These are phyloP conservation scores for Xylariaceae sp. DNA, from an alignment of 2,329 filamentous ascomycete species.

Conservation along the genomic window DNA sequence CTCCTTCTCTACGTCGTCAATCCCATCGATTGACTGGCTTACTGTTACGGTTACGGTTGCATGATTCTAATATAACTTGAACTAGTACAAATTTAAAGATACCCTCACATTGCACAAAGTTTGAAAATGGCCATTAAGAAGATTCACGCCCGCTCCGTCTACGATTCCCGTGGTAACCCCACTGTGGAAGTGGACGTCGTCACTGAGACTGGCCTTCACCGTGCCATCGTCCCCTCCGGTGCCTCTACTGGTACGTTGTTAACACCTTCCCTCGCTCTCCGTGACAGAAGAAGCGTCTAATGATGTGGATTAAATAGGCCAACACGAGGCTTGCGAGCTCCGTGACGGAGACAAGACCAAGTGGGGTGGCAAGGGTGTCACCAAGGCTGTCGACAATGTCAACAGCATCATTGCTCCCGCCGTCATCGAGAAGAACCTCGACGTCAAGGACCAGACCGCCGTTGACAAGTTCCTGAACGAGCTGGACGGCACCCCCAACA, in stretches of 20 bases:
- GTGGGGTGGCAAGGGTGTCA: constrained; percentile 83
- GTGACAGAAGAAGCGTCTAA: constrained; percentile 11
- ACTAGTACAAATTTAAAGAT: constrained; percentile 4
- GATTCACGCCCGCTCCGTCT: constrained; percentile 90
- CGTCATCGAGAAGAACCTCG: constrained; percentile 74
- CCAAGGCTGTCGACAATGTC: constrained; percentile 81
- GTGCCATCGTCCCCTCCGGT: constrained; percentile 94
- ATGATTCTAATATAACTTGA: constrained; percentile 5
- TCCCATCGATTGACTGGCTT: background rate
- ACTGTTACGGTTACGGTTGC: background rate
- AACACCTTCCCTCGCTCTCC: too few species aligned
- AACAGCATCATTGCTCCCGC: constrained; percentile 75
- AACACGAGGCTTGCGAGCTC: constrained; percentile 87
- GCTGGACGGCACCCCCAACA: constrained; percentile 80
- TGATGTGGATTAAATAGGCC: constrained; percentile 47
- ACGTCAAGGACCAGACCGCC: constrained; percentile 81
- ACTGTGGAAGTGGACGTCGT: constrained; percentile 98
- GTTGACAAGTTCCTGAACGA: constrained; percentile 80
- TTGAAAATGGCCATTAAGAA: constrained; percentile 82
- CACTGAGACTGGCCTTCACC: constrained; percentile 93
- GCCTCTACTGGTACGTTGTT: constrained; percentile 76
- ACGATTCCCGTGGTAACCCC: constrained; percentile 97
- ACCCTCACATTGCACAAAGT: constrained; percentile 2
- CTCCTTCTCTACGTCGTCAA: background rate
- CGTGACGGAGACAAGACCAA: constrained; percentile 83